Conservation (phyloP, 805 yeast species). For the Candida ficus region DNA sequence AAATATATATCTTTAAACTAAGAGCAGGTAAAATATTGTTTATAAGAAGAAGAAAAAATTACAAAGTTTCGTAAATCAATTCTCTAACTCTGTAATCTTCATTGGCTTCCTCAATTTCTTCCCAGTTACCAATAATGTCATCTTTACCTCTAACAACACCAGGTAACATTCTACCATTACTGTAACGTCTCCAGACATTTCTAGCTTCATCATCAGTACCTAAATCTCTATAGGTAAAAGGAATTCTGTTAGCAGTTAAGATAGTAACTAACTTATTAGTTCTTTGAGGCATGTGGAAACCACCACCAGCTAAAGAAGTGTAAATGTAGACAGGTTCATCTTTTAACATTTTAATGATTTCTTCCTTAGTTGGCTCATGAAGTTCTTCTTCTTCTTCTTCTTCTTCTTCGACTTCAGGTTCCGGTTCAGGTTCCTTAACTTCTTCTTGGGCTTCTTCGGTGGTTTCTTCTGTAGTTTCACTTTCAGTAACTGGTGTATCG, state of each 20-base stretch:
- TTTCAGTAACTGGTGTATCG: not conserved
- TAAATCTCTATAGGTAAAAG: constrained; percentile 65
- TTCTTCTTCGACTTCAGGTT: constrained; percentile 1
- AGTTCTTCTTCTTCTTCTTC: constrained; percentile 10
- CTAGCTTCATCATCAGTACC: constrained; percentile 88
- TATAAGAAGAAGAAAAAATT: constrained; percentile 6
- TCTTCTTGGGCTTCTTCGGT: not conserved
- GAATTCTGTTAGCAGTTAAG: constrained; percentile 65
- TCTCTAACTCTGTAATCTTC: constrained; percentile 67
- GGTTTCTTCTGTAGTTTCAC: not conserved
- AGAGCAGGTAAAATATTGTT: not conserved
- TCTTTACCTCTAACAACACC: constrained; percentile 82
- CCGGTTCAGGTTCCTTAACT: not conserved
- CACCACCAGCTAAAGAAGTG: constrained; percentile 85
- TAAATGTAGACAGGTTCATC: constrained; percentile 65
- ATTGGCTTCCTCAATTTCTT: constrained; percentile 80
- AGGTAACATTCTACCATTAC: constrained; percentile 71
- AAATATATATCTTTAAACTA: not conserved
- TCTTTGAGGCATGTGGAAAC: constrained; percentile 70
- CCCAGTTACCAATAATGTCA: constrained; percentile 79
- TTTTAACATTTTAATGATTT: constrained; percentile 23
- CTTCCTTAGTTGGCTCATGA: constrained; percentile 26
- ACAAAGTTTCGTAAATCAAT: constrained; percentile 59
- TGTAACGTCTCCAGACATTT: constrained; percentile 72
- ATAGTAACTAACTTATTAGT: constrained; percentile 75